Conservation (phyloP, 192 early-diverging fungal genomes). For the Backusella sp. region DNA sequence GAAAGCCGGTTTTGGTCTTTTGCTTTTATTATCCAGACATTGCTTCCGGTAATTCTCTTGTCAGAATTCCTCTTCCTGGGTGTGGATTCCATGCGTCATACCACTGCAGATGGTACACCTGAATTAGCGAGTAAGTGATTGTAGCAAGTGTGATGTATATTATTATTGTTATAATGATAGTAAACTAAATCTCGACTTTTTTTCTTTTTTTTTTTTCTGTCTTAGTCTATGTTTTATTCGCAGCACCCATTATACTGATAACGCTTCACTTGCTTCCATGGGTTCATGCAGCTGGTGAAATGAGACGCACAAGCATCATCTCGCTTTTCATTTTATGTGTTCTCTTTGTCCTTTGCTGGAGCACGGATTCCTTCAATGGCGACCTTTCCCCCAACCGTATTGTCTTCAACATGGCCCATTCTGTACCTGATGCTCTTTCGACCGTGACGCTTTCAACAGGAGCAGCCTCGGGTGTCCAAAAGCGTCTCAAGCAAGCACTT, state of each 20-base stretch:
- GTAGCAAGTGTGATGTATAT: background rate
- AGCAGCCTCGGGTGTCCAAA: conserved; percentile 17
- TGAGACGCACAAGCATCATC: conserved; percentile 14
- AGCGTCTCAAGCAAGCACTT: conserved; percentile 23
- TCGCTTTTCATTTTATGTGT: conserved; percentile 25
- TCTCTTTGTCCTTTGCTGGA: conserved; percentile 32
- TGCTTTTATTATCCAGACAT: conserved; percentile 20
- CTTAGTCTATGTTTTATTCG: conserved; percentile 42
- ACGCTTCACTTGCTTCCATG: conserved; percentile 45
- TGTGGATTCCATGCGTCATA: conserved; percentile 49
- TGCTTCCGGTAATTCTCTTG: conserved; percentile 37
- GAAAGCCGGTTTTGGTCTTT: conserved; percentile 4
- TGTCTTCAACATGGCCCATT: conserved; percentile 42
- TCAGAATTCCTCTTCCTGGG: conserved; percentile 39
- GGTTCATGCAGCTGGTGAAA: conserved; percentile 41
- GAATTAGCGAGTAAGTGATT: conserved; percentile 41
- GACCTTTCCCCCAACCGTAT: conserved; percentile 43
- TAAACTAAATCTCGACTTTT: too few species aligned
- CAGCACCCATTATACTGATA: conserved; percentile 36
- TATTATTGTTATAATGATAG: too few species aligned
- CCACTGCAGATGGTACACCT: conserved; percentile 51
- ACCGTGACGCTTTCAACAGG: conserved; percentile 39
- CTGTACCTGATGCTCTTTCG: conserved; percentile 30
- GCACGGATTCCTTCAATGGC: conserved; percentile 39
- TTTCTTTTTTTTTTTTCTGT: background rate